These are phyloP conservation scores for Fusarium sp. DNA, from an alignment of 2,329 filamentous ascomycete genomes.

Conservation along the genomic window DNA sequence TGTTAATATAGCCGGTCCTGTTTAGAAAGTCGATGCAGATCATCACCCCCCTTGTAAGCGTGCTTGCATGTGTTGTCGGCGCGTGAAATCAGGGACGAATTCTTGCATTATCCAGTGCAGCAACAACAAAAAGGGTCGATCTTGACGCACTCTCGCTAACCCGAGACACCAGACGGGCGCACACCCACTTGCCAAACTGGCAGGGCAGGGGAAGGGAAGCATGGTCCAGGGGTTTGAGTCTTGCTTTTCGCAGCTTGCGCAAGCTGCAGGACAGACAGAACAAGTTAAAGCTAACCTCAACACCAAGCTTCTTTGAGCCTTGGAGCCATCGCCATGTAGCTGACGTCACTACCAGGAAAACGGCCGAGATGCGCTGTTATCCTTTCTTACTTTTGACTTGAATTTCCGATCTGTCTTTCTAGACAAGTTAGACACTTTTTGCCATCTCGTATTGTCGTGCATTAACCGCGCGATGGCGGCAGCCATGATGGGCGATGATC, in stretches of 20 bases:
- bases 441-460: slow-evolving; percentile 26
- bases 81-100: slow-evolving; percentile 2
- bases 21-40: slow-evolving; percentile 26
- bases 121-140: slow-evolving; percentile 11
- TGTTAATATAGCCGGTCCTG: slow-evolving; percentile 10
- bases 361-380: slow-evolving; percentile 26
- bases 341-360: slow-evolving; percentile 46
- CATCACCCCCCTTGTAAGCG: not conserved
- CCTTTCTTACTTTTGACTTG: not conserved
- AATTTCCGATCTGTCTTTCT: slow-evolving; percentile 14
- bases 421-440: slow-evolving; percentile 1
- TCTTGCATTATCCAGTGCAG: not conserved
- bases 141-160: slow-evolving; percentile 22
- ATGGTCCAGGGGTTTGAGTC: not conserved
- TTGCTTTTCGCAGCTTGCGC: slow-evolving; percentile 13
- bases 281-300: not conserved
- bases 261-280: slow-evolving; percentile 16
- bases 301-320: slow-evolving; percentile 1
- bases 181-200: slow-evolving; percentile 20
- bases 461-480: slow-evolving; percentile 11
- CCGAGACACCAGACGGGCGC: slow-evolving; percentile 37
- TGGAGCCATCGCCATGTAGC: slow-evolving; percentile 7
- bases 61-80: slow-evolving; percentile 4
- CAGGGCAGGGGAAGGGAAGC: slow-evolving; percentile 3
- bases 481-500: slow-evolving; percentile 18